A percentile compares a stretch with the other conserved stretches of the same genome.
phyloP scores from a whole-genome alignment of 441 rosid species.

The Isatis lusitanica region DNA sequence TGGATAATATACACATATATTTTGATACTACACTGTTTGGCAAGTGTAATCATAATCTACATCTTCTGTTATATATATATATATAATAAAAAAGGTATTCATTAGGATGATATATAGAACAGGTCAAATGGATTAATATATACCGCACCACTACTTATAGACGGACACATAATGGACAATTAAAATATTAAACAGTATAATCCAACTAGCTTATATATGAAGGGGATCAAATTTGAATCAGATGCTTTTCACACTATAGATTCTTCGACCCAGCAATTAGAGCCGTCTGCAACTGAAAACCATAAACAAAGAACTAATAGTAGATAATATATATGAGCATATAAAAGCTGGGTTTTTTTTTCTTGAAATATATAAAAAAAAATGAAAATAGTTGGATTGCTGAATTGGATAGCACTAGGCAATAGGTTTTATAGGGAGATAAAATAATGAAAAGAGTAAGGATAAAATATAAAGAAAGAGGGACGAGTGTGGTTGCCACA shows the following conservation, averaged over 20 bases:
- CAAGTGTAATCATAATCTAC: slow-evolving; percentile 5
- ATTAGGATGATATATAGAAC: background rate
- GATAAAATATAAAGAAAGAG: slow-evolving; percentile 27
- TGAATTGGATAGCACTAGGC: slow-evolving; percentile 37
- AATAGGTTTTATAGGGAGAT: background rate
- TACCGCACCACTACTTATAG: background rate
- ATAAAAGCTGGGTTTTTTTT: slow-evolving; percentile 12
- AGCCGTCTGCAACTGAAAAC: slow-evolving; percentile 29
- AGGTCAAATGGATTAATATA: slow-evolving; percentile 13
- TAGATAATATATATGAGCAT: slow-evolving; percentile 21
- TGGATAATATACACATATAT: background rate
- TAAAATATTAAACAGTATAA: slow-evolving; percentile 28
- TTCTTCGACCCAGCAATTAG: slow-evolving; percentile 4
- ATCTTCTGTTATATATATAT: slow-evolving; percentile 1
- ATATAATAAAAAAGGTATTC: background rate
- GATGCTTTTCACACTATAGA: slow-evolving; percentile 48
- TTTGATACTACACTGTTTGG: slow-evolving; percentile 18
- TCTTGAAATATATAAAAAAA: background rate
- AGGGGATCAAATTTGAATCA: slow-evolving; percentile 24
- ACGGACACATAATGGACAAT: slow-evolving; percentile 7
- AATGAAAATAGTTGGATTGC: slow-evolving; percentile 26
- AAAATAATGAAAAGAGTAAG: slow-evolving; percentile 28
- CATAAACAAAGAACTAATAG: slow-evolving; percentile 23
- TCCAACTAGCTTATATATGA: slow-evolving; percentile 24
- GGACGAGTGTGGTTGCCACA: slow-evolving; percentile 74